Evolutionary conservation across 164 flowering plant species (phyloP), one percentile per base, ranked within the genome.

Genomic region (Tetrastigma voinierianum): DNA sequence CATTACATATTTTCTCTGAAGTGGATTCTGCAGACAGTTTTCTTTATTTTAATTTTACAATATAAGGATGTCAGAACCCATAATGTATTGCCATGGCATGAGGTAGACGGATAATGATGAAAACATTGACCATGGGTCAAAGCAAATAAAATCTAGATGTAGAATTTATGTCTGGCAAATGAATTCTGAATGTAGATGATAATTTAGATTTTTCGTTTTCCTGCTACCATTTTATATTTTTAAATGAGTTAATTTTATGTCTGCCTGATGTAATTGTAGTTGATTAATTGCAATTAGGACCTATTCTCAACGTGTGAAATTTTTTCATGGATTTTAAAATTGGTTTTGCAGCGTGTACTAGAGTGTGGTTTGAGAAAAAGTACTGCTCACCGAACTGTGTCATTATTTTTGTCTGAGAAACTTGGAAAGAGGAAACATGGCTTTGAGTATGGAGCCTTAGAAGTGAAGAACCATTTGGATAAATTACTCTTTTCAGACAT

Each of bases 361-460:
- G 93, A 88, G 62, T 85, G 85, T 57, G 93, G 97, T 40, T 67
- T 72, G 19, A 87, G 71, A 46, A 88, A 72, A 73, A 67, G 61
- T 10, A 65, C 57, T 17, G 75, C 62, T 9, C 61, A 73, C 59
- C 85, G 73, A 72, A 87, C 87, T n/a, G 74, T 80, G 52, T 81
- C 97, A 3, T 72, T 95, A 18, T 89, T 72, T 76, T 76, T 95
- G 54, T 92, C 97, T 7, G 72, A 80, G 74, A 82, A 81, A 68
- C 87, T 87, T 46, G 73, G 74, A 52, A 87, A 77, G 75, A 73
- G 71, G 74, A 77, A 71, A 52, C 78, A 89, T 74, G 97, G 97
- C 40, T 74, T 75, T 65, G 99, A 92, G 69, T 84, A 84, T 80
- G 99, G 83, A 59, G 93, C 97, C 49, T 63, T 90, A 19, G 90